A percentile compares a stretch with the other conserved stretches of the same genome.
These are phyloP conservation scores for Solanum bulbocastanum DNA, from an alignment of 257 asterid genomes.

Conservation along the genomic window DNA sequence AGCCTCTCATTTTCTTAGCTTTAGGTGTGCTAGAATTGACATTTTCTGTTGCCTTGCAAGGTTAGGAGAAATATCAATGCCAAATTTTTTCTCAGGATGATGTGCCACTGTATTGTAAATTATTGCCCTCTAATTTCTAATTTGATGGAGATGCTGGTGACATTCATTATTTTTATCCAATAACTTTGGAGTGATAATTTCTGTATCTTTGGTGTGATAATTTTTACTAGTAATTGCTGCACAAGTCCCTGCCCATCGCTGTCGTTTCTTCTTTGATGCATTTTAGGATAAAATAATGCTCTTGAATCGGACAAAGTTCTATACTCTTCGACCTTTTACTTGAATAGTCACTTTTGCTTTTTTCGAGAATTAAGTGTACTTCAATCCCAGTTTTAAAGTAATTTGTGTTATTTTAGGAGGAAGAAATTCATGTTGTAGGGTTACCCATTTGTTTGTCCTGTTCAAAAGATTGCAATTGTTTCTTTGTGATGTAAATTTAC, in stretches of 20 bases:
- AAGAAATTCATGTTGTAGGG: background rate
- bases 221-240: background rate
- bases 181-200: background rate
- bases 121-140: background rate
- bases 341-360: background rate
- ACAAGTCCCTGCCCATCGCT: background rate
- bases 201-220: background rate
- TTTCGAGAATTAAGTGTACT: background rate
- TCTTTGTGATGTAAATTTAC: background rate
- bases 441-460: background rate
- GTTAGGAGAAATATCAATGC: background rate
- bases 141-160: background rate
- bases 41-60: background rate
- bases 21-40: background rate
- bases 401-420: background rate
- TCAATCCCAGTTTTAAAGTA: background rate
- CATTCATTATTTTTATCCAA: background rate
- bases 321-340: background rate
- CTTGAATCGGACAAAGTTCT: background rate
- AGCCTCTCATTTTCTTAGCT: background rate
- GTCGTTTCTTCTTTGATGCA: background rate
- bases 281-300: background rate
- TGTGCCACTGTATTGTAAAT: background rate
- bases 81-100: background rate
- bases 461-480: background rate